Conservation (phyloP, 2,329 filamentous ascomycete species). For the Exserohilum rostratum region DNA sequence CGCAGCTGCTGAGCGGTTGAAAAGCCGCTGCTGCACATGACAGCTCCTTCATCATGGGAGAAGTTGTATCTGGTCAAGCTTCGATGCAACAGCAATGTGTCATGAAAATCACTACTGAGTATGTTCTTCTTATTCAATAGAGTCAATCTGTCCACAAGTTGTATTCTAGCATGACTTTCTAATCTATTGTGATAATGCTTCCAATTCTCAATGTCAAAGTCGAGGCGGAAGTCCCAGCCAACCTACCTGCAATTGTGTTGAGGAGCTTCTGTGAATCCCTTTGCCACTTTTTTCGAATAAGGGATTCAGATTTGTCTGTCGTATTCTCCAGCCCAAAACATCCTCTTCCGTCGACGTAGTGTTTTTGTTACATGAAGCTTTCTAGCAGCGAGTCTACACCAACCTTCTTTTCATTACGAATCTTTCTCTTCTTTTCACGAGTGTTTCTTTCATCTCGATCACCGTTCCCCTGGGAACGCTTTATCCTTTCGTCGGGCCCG, state of each 20-base stretch:
- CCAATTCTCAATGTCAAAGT: too few relatives aligned
- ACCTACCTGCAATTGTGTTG: too few relatives aligned
- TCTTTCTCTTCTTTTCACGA: conserved; percentile 27
- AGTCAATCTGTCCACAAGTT: too few relatives aligned
- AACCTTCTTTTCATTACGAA: conserved; percentile 25
- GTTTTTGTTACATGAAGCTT: conserved; percentile 17
- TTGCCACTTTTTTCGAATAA: too few relatives aligned
- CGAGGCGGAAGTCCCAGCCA: too few relatives aligned
- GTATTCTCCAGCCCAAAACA: too few relatives aligned
- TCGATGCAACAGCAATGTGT: too few relatives aligned
- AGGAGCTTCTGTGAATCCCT: too few relatives aligned
- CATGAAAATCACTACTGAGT: neutral
- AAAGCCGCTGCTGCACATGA: neutral
- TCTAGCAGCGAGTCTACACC: conserved; percentile 32
- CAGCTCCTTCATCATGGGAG: neutral
- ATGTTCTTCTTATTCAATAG: too few relatives aligned
- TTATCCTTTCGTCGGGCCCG: neutral
- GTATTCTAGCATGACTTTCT: too few relatives aligned
- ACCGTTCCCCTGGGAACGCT: neutral
- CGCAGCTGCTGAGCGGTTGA: neutral
- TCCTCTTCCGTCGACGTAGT: neutral
- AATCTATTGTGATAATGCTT: too few relatives aligned
- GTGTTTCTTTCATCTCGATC: neutral
- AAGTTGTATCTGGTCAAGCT: neutral
- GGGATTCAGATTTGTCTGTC: too few relatives aligned